Base-by-base conservation (phyloP, 495 filamentous ascomycete species). In the Penicillium pulvis region DNA sequence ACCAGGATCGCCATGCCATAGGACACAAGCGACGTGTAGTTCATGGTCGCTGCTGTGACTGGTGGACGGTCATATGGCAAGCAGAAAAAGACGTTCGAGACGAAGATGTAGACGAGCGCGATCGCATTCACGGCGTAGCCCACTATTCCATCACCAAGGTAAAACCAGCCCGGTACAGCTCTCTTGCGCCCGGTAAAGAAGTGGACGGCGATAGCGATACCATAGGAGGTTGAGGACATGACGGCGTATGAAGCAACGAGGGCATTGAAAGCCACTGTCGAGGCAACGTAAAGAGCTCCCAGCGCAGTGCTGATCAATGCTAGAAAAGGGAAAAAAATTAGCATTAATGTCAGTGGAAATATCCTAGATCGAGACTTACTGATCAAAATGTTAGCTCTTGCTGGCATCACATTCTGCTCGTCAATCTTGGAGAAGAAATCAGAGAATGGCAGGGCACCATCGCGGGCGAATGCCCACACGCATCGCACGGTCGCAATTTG, bases 381-480 rank as follows among this genome's bases (percentile, higher is more conserved):
- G n/a, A 57, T 57, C 3, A 57, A 6, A 4, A 58, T 47, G 14
- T 53, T 58, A 6, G 56, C 56, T 46, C 56, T 28, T 9, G 42
- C 42, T 12, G 56, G 56, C 42, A 47, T 58, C 6, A 53, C 42
- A 16, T 44, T 53, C 24, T 51, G 42, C 49, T 58, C 56, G 11
- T 52, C 49, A 20, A 53, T 33, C 42, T 53, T 58, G 7, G 56
- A 53, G 64, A 84, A 81, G 66, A 81, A 85, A 53, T 70, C 69
- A 36, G 83, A 85, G 66, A 88, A 84, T 0, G 84, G 81, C 12
- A 83, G 75, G 9, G 81, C 81, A 12, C 81, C 80, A 64, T 86
- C 83, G 9, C 83, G 76, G 17, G 76, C 77, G 62, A 86, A 85
- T 17, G 82, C 82, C 81, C 82, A 86, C 43, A 70, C 68, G 60